Evolutionary conservation across 192 early-diverging fungal species (phyloP), one percentile per base, ranked within the genome.

Genomic region (Umbelopsis vinacea): DNA sequence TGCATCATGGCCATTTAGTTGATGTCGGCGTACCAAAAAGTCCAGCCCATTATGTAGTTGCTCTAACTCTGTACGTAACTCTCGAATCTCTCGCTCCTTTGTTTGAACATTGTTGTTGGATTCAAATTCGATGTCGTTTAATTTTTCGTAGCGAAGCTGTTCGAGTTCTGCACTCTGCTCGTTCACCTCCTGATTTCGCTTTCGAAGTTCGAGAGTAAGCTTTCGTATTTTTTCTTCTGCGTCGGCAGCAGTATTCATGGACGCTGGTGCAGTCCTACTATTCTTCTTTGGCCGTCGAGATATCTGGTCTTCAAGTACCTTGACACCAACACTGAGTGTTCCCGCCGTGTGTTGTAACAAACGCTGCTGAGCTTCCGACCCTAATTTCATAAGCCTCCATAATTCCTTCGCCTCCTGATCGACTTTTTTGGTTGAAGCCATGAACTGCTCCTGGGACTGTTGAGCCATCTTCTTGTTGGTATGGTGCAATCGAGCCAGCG

Each of bases 321-420:
- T 75, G 9, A 88, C 74, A 10, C 87, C 85, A 10, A 81, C 37
- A 33, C 79, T 77, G 37, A 89, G 52, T 3, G 85, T 78, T 19
- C 81, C 88, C 0, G 87, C 83, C 12, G 82, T 85, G 57, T 89
- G 88, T 55, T 85, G 77, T 12, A 87, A 69, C 14, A 89, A 74
- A 12, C 75, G 78, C 7, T 78, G 67, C 22, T 88, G 82, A 7
- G 84, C 55, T 37, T 84, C 82, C 2, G 77, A 66, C 14, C 81
- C 83, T 10, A 82, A 67, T 45, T 83, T 78, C 5, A 78, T 84
- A 19, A 88, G 53, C 24, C 83, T 80, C 78, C 83, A 81, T 10
- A 86, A 74, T 23, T 85, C 82, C 22, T 78, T 77, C 7, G 84
- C 75, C 21, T 87, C 76, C 45, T 83, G 75, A 53, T 81, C 79